These are phyloP conservation scores for Cystodermella granulosa DNA, from an alignment of 1,284 basidiomycete genomes.

Conservation along the genomic window DNA sequence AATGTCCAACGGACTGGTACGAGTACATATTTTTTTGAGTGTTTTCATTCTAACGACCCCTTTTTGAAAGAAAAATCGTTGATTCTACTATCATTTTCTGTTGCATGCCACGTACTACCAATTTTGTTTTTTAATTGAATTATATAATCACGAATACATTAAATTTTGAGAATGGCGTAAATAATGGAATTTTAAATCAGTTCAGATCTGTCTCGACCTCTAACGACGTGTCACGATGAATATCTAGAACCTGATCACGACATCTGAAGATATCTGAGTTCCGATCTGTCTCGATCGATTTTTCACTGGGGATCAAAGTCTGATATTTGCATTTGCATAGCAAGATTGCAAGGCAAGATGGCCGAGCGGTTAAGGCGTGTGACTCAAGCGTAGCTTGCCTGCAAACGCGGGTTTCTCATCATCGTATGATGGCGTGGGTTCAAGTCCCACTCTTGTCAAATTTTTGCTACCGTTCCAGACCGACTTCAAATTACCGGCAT, in stretches of 20 bases:
- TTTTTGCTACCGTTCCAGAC: too few species aligned
- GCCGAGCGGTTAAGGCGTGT: conserved; percentile 44
- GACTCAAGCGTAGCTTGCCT: conserved; percentile 41
- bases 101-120: too few species aligned
- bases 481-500: too few species aligned
- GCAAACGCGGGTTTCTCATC: conserved; percentile 35
- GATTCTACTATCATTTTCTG: too few species aligned
- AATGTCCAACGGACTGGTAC: too few species aligned
- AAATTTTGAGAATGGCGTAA: too few species aligned
- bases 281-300: not conserved
- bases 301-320: not conserved
- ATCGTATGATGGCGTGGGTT: conserved; percentile 41
- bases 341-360: conserved; percentile 42
- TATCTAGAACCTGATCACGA: not conserved
- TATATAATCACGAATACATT: too few species aligned
- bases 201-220: not conserved
- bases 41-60: too few species aligned
- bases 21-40: too few species aligned
- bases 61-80: too few species aligned
- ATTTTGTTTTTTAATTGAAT: too few species aligned
- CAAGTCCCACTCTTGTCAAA: conserved; percentile 42
- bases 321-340: too few species aligned
- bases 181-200: not conserved
- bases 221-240: not conserved
- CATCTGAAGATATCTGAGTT: not conserved